Evolutionary conservation across 192 early-diverging fungal genomes (phyloP).

Genomic region (Coemansia aciculifera): DNA sequence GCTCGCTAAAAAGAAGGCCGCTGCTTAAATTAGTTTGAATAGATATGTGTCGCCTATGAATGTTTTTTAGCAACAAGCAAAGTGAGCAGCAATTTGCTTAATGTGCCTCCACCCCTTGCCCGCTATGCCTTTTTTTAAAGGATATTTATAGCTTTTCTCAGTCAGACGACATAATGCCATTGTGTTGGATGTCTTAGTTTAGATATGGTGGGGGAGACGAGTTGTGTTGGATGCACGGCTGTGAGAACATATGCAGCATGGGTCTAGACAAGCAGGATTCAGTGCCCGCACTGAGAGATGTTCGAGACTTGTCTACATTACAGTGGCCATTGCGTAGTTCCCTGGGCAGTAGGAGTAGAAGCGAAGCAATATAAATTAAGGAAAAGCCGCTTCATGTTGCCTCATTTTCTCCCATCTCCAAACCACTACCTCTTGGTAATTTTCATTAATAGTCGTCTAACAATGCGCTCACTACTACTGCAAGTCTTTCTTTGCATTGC

Average conservation of each 20-base stretch:
- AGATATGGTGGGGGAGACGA: neutral
- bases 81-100: neutral
- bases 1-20: slow-evolving; percentile 24
- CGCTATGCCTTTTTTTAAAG: neutral
- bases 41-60: too few species aligned
- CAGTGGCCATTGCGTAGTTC: neutral
- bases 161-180: neutral
- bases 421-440: neutral
- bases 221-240: slow-evolving; percentile 4
- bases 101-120: neutral
- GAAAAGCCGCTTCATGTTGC: neutral
- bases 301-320: neutral
- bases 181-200: neutral
- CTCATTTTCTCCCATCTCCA: neutral
- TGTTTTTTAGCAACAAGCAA: too few species aligned
- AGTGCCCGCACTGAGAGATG: neutral
- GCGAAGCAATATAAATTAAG: neutral
- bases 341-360: neutral
- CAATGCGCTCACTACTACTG: neutral
- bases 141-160: neutral
- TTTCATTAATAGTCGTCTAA: neutral
- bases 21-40: neutral
- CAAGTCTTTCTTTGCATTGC: neutral
- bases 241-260: neutral
- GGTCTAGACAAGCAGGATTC: neutral